These are phyloP conservation scores for Papiliotrema nemorosa DNA, from an alignment of 1,284 basidiomycete genomes.

Conservation along the genomic window DNA sequence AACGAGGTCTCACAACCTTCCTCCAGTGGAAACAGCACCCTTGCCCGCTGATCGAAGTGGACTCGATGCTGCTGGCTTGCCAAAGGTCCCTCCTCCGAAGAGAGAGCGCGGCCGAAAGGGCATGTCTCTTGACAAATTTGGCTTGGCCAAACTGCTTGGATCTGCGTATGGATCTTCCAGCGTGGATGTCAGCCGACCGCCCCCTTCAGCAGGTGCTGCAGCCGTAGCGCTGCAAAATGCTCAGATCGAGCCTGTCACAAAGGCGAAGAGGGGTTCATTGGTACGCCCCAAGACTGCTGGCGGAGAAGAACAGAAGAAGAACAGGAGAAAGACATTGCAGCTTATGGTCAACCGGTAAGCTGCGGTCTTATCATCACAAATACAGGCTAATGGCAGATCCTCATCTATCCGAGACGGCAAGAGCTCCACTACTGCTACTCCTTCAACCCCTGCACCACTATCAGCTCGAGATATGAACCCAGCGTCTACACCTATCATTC, in stretches of 20 bases:
- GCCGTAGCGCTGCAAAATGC: constrained; percentile 11
- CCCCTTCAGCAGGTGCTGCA: constrained; percentile 18
- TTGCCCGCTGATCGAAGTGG: constrained; percentile 7
- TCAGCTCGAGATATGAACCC: constrained; percentile 2
- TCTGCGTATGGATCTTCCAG: constrained; percentile 2
- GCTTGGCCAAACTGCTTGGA: constrained; percentile 62
- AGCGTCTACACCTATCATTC: not conserved
- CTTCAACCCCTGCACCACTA: constrained; percentile 2
- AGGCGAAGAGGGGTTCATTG: constrained; percentile 14
- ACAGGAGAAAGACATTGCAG: constrained; percentile 34
- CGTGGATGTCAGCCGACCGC: constrained; percentile 13
- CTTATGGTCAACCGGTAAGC: constrained; percentile 32
- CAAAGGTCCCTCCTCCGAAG: constrained; percentile 26
- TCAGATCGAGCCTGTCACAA: not conserved
- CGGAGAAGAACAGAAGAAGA: constrained; percentile 29
- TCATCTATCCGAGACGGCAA: constrained; percentile 7
- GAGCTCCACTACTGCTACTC: not conserved
- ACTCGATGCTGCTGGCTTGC: constrained; percentile 16
- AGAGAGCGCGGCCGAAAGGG: constrained; percentile 58
- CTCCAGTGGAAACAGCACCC: not conserved
- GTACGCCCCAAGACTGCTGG: constrained; percentile 13
- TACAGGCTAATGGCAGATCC: constrained; percentile 5
- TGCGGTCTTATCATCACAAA: not conserved
- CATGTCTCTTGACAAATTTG: constrained; percentile 69
- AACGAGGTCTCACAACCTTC: not conserved